A percentile compares a stretch with the other conserved stretches of the same genome.
Evolutionary conservation across 2,329 filamentous ascomycete species (phyloP).

Genomic region (Berkeleyomyces basicola): DNA sequence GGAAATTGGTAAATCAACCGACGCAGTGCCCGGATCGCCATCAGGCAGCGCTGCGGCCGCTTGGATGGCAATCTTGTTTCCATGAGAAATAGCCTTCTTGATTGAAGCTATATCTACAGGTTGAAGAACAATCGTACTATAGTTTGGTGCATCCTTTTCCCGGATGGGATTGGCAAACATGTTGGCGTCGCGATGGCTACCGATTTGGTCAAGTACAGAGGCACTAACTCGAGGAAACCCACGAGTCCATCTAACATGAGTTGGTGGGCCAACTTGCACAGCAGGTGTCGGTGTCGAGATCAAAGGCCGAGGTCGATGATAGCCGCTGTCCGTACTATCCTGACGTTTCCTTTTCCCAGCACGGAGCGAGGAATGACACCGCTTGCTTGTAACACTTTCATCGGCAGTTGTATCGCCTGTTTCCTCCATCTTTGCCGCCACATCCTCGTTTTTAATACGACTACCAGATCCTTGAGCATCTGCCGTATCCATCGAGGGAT

Average conservation of each 20-base stretch:
- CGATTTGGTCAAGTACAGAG: conserved; percentile 59
- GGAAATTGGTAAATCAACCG: conserved; percentile 49
- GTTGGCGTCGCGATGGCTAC: conserved; percentile 60
- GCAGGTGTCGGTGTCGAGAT: conserved; percentile 24
- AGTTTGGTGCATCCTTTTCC: conserved; percentile 59
- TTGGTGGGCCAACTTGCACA: conserved; percentile 29
- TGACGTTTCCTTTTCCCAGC: conserved; percentile 34
- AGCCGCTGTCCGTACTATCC: conserved; percentile 27
- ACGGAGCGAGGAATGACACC: conserved; percentile 24
- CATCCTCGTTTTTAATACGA: conserved; percentile 43
- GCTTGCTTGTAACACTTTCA: conserved; percentile 30
- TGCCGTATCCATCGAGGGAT: conserved; percentile 29
- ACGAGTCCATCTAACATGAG: conserved; percentile 58
- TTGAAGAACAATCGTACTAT: conserved; percentile 54
- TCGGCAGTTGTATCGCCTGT: conserved; percentile 38
- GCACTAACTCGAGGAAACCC: conserved; percentile 58
- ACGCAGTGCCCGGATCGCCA: conserved; percentile 37
- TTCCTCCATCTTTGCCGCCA: conserved; percentile 40
- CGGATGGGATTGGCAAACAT: conserved; percentile 64
- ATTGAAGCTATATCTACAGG: conserved; percentile 67
- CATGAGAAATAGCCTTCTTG: conserved; percentile 56
- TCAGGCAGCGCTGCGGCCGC: conserved; percentile 43
- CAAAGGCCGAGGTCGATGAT: conserved; percentile 22
- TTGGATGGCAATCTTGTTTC: conserved; percentile 46
- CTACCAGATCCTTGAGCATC: conserved; percentile 17